A percentile compares a stretch with the other conserved stretches of the same genome.
These are phyloP conservation scores for Penicillium sp. DNA, from an alignment of 2,329 filamentous ascomycete species.

Conservation along the genomic window DNA sequence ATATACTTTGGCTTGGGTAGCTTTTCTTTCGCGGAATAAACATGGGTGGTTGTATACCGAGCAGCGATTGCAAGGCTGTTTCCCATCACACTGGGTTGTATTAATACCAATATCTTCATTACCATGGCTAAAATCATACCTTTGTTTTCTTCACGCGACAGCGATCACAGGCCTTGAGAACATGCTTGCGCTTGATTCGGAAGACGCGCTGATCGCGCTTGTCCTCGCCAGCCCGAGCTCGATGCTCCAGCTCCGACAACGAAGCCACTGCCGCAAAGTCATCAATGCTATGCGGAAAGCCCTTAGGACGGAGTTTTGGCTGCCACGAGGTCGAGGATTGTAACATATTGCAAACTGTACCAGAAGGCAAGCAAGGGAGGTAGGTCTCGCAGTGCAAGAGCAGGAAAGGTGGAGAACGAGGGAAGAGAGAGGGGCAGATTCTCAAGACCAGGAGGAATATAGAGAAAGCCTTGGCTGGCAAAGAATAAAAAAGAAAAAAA, in stretches of 20 bases:
- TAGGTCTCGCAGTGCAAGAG: background rate
- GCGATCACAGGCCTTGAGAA: conserved; percentile 47
- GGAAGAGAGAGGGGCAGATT: background rate
- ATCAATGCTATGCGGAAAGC: conserved; percentile 37
- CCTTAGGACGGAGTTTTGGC: conserved; percentile 42
- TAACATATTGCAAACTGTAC: conserved; percentile 4
- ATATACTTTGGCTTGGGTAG: conserved; percentile 46
- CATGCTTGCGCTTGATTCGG: conserved; percentile 47
- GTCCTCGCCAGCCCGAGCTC: conserved; percentile 31
- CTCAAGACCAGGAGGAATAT: conserved; percentile 3
- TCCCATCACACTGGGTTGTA: conserved; percentile 44
- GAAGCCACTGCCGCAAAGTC: conserved; percentile 34
- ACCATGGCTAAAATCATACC: conserved; percentile 25
- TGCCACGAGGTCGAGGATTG: conserved; percentile 41
- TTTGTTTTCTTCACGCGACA: conserved; percentile 49
- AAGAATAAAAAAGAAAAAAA: conserved; percentile 5
- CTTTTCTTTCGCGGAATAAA: conserved; percentile 46
- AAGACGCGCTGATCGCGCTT: conserved; percentile 42
- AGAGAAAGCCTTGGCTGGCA: conserved; percentile 8
- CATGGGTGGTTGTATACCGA: conserved; percentile 46
- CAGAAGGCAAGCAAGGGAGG: background rate
- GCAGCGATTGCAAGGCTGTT: conserved; percentile 47
- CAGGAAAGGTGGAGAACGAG: conserved; percentile 2
- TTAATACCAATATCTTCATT: background rate
- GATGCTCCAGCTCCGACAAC: conserved; percentile 32